phyloP scores from a whole-genome alignment of 2,329 filamentous ascomycete genomes.

The Sarocladium oryzae region DNA sequence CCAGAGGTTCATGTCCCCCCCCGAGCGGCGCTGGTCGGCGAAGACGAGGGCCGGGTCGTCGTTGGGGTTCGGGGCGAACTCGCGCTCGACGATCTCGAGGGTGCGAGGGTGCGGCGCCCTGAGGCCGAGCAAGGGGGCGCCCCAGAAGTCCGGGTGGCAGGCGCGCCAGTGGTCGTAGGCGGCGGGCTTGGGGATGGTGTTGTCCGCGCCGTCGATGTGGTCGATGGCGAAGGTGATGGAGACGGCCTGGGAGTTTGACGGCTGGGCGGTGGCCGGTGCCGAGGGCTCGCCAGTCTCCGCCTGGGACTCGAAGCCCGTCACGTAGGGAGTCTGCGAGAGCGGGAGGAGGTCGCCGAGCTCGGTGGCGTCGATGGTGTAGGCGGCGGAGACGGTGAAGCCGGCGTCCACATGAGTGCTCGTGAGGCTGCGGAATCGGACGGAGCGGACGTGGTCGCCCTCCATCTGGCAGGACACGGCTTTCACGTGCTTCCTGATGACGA shows the following conservation, averaged over 20 bases:
- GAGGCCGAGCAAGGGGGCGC: constrained; percentile 18
- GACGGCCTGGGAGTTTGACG: constrained; percentile 20
- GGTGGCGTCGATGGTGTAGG: constrained; percentile 15
- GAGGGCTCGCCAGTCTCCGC: constrained; percentile 20
- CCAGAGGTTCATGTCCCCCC: constrained; percentile 24
- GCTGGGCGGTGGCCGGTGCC: constrained; percentile 19
- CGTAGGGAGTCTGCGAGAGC: constrained; percentile 18
- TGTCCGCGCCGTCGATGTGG: constrained; percentile 20
- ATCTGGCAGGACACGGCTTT: constrained; percentile 18
- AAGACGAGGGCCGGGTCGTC: constrained; percentile 18
- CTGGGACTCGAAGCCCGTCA: constrained; percentile 20
- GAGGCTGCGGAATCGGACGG: constrained; percentile 11
- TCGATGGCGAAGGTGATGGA: constrained; percentile 24
- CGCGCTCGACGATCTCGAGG: constrained; percentile 21
- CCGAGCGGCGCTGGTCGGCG: constrained; percentile 19
- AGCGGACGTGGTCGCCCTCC: constrained; percentile 8
- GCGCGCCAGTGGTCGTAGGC: constrained; percentile 19
- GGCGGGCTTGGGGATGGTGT: constrained; percentile 17
- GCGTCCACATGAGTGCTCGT: not conserved
- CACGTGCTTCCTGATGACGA: constrained; percentile 16
- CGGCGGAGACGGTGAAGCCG: constrained; percentile 12
- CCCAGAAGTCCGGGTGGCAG: constrained; percentile 21
- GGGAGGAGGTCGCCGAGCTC: constrained; percentile 18
- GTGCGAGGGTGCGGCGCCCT: constrained; percentile 20
- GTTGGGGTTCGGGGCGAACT: constrained; percentile 20